Base-by-base conservation (phyloP, 129 eudicot species). In the Saussurea involucrata region DNA sequence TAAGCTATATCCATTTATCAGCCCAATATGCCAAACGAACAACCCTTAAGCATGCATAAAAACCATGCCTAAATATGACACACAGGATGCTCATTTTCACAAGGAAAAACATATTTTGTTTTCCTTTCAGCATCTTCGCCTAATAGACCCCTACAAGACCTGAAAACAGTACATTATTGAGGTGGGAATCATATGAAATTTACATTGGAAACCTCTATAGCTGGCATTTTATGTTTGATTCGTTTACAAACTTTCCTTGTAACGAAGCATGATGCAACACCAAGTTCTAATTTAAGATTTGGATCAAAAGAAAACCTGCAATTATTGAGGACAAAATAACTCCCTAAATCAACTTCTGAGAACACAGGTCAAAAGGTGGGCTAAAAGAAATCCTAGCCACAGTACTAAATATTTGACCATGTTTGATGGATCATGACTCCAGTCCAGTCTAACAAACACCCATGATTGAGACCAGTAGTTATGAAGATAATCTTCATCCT, bases 251-350 rank as follows among this genome's bases (percentile, higher is more conserved):
- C 78, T 57, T 89, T 86, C 98, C 98, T 95, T 32, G 98, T 95
- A 46, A 95, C 53, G 46, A 95, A 70, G 88, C 98, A 95, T 36
- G 98, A 91, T 46, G 98, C 98, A 80, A 95, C 90, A 85, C 88
- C 88, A 29, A 95, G 96, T 55, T 97, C 98, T 86, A 95, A 83
- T 78, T 85, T 86, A 42, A 80, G 79, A 88, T 73, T 76, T 8
- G 98, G 94, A 88, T 95, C 98, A 88, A 95, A 95, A 15, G 97
- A 81, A 83, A 95, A 95, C 82, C 98, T 94, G 82, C 44, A 77
- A 81, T 71, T 63, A 63, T n/a, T n/a, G 21, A 66, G 37, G 31
- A 69, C 73, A 55, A 88, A 64, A 68, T 66, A 22, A 72, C n/a
- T 63, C 25, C 60, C 25, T 2, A 66, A 11, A 77, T 77, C 60